These are phyloP conservation scores for Lycium barbarum DNA, from an alignment of 257 asterid species.

Conservation along the genomic window DNA sequence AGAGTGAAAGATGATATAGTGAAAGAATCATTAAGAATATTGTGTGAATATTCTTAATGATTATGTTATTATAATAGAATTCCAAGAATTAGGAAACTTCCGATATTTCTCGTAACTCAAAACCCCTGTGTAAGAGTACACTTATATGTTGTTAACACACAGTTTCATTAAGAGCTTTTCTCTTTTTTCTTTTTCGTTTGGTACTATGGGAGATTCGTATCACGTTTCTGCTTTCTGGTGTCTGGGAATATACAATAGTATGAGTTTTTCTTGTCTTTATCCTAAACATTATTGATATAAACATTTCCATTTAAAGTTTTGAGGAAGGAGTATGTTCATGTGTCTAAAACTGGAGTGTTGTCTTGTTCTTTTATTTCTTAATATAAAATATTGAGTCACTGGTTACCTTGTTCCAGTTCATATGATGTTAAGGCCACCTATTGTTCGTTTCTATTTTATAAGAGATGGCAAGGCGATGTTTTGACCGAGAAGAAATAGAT, in stretches of 20 bases:
- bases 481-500: conserved; percentile 33
- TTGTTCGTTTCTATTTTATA: background rate
- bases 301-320: background rate
- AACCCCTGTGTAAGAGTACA: no score
- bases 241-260: background rate
- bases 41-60: no score
- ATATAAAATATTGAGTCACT: conserved; percentile 19
- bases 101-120: no score
- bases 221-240: background rate
- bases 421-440: background rate
- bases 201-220: background rate
- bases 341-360: background rate
- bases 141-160: no score
- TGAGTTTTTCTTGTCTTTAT: background rate
- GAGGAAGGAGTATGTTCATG: background rate
- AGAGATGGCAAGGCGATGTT: conserved; percentile 29
- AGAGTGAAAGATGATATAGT: no score
- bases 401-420: conserved; percentile 15
- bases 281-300: background rate
- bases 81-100: no score
- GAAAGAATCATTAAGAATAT: no score
- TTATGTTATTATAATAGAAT: no score
- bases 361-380: background rate
- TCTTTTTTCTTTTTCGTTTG: no score
- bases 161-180: no score